Conservation (phyloP, 2,329 filamentous ascomycete species). For the Fusarium sp. region DNA sequence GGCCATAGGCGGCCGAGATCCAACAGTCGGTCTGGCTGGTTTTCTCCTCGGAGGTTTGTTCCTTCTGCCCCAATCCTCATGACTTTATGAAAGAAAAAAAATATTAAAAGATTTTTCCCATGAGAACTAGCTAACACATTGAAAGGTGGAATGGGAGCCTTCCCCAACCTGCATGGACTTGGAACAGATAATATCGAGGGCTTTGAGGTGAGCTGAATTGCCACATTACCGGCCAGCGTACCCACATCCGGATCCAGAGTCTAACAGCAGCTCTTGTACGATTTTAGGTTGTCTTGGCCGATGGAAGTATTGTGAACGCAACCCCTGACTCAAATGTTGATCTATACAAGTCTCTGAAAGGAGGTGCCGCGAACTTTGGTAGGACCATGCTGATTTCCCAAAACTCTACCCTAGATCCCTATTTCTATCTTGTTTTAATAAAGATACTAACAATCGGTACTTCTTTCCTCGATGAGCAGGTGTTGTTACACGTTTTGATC, state of each 20-base stretch:
- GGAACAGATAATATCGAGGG: not conserved
- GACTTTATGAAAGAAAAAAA: too few species aligned
- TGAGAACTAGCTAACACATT: not conserved
- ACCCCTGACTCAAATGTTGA: not conserved
- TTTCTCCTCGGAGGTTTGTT: conserved; percentile 2
- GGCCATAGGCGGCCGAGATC: not conserved
- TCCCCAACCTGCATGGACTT: not conserved
- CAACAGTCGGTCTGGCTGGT: not conserved
- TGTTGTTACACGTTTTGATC: not conserved
- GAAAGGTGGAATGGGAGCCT: not conserved
- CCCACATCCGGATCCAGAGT: too few species aligned
- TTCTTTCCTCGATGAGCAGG: not conserved
- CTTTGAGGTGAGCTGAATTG: not conserved
- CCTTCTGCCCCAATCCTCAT: not conserved
- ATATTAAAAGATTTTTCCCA: too few species aligned
- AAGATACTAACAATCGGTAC: not conserved
- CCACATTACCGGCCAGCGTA: too few species aligned
- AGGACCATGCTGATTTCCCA: too few species aligned
- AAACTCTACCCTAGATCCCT: too few species aligned
- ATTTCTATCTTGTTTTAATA: not conserved
- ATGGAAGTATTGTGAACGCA: not conserved
- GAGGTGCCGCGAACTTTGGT: not conserved
- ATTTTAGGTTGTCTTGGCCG: not conserved
- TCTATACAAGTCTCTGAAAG: not conserved
- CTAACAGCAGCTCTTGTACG: too few species aligned